Base-by-base conservation (phyloP, 768 basidiomycete genomes). In the Naganishia randhawae region DNA sequence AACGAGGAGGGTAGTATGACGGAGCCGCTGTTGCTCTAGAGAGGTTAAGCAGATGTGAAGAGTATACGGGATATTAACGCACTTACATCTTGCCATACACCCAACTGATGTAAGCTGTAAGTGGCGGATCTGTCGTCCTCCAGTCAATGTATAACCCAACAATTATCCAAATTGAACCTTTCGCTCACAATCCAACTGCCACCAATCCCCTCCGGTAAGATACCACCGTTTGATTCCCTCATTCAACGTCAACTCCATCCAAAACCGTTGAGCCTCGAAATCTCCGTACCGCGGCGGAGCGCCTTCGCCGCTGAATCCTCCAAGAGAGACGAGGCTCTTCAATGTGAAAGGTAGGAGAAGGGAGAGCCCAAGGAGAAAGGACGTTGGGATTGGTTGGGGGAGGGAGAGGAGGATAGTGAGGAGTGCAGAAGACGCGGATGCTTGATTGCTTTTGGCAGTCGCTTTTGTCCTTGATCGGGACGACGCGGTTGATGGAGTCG, bases 231-330 rank as follows among this genome's bases (percentile, higher is more conserved):
- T 81, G 42, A 66, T 48, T 13, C 55, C 48, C 0, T 92, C 82
- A 75, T 93, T 89, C 29, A 87, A 79, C 2, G 90, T 91, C 42
- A 95, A 77, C 73, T 94, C 92, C 90, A 95, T 91, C 92, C 92
- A 95, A 80, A 94, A 92, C 63, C 92, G 83, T 75, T 94, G 92
- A 0, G 92, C 92, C 77, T 95, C 92, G 73, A 90, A 95, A 80
- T 95, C 92, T 3, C 92, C 92, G 71, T 84, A 91, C 87, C 92
- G 88, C 0, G 91, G 91, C 0, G 92, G 89, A 2, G 86, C 85
- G 33, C 77, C 82, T 71, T 85, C 77, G 7, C 92, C 91, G 31
- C 42, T 57, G 54, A 50, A 57, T 13, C 35, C 31, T 0, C 65
- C 63, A 27, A 64, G 63, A 0, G 45, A 48, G 10, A 50, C 33